Evolutionary conservation across 352 stramenopile species (phyloP).

Genomic region (Peronospora destructor): DNA sequence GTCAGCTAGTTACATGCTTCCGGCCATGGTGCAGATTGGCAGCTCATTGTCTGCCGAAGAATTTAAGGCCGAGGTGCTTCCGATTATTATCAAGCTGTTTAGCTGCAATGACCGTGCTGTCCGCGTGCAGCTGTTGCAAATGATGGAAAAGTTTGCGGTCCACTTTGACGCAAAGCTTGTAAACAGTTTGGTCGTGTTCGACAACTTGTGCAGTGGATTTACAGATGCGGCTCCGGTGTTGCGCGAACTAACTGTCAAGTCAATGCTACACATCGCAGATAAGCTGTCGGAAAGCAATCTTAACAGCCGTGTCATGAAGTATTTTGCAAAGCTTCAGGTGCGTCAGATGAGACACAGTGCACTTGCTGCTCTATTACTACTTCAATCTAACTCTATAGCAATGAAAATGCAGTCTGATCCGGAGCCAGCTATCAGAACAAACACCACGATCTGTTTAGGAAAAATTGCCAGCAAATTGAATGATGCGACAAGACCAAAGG

Average conservation of each 20-base stretch:
- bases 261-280: conserved; percentile 87
- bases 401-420: conserved; percentile 54
- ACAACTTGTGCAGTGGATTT: conserved; percentile 89
- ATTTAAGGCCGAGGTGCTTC: conserved; percentile 85
- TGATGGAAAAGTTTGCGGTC: conserved; percentile 86
- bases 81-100: conserved; percentile 86
- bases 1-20: conserved; percentile 83
- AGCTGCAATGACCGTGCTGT: conserved; percentile 88
- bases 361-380: background rate
- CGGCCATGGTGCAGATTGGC: conserved; percentile 83
- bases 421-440: conserved; percentile 88
- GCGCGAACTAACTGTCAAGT: conserved; percentile 89
- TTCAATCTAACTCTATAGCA: background rate
- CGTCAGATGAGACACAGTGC: conserved; percentile 1
- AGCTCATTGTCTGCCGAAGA: conserved; percentile 65
- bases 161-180: conserved; percentile 88
- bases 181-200: conserved; percentile 86
- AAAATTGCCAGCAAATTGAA: conserved; percentile 87
- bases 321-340: conserved; percentile 88
- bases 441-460: conserved; percentile 89
- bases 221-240: conserved; percentile 83
- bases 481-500: conserved; percentile 78
- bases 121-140: conserved; percentile 86
- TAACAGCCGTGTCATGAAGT: conserved; percentile 90
- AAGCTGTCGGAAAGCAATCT: conserved; percentile 87